These are phyloP conservation scores for Amanita molliuscula DNA, from an alignment of 768 basidiomycete genomes.

Conservation along the genomic window DNA sequence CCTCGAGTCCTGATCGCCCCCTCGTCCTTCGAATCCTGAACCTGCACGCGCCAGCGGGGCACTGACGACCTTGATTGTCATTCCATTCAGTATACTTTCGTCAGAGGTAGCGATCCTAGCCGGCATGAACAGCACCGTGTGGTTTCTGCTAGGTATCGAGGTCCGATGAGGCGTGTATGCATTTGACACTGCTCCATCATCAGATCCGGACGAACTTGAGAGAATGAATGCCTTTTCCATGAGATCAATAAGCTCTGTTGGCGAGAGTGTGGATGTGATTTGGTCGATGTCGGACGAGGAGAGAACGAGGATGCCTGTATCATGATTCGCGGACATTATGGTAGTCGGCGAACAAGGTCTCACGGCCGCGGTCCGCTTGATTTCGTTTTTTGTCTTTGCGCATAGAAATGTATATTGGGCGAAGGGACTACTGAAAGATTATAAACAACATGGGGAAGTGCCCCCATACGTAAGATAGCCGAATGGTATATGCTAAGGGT, in stretches of 20 bases:
- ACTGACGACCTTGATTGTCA: slow-evolving; percentile 74
- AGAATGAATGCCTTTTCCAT: slow-evolving; percentile 51
- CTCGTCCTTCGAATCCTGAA: slow-evolving; percentile 17
- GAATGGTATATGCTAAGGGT: too few relatives aligned
- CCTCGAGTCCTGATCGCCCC: slow-evolving; percentile 25
- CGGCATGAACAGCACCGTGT: slow-evolving; percentile 79
- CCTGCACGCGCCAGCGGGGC: slow-evolving; percentile 35
- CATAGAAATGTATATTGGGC: too few relatives aligned
- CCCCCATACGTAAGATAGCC: too few relatives aligned
- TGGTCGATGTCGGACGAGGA: slow-evolving; percentile 46
- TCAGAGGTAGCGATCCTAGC: slow-evolving; percentile 33
- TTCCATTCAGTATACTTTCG: slow-evolving; percentile 24
- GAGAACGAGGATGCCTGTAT: slow-evolving; percentile 39
- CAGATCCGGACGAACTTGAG: slow-evolving; percentile 21
- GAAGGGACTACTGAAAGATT: too few relatives aligned
- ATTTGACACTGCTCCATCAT: slow-evolving; percentile 6
- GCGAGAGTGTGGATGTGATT: slow-evolving; percentile 33
- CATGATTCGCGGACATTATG: too few relatives aligned
- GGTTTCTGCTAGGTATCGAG: slow-evolving; percentile 36
- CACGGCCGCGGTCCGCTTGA: too few relatives aligned
- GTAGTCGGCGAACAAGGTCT: too few relatives aligned
- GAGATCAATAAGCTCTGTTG: slow-evolving; percentile 35
- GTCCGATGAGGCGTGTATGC: slow-evolving; percentile 49
- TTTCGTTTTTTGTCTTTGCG: too few relatives aligned
- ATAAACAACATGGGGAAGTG: too few relatives aligned